These are phyloP conservation scores for Peniophora sp. DNA, from an alignment of 1,284 basidiomycete species.

Conservation along the genomic window DNA sequence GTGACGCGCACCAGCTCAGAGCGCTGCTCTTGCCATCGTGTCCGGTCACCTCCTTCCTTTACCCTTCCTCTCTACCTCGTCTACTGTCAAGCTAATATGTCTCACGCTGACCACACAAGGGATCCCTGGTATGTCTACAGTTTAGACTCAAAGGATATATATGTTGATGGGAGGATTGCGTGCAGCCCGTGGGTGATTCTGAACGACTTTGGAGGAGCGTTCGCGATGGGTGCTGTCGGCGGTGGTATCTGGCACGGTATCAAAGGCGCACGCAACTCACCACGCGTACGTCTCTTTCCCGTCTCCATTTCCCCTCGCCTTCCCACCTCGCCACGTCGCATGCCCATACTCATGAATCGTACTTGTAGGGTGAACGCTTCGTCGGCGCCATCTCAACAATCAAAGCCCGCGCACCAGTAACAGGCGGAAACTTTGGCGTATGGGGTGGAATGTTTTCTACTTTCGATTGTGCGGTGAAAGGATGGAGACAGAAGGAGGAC, in stretches of 20 bases:
- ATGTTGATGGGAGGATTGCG: not conserved
- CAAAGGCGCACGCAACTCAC: constrained; percentile 96
- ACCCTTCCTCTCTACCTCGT: constrained; percentile 11
- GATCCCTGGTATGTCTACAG: constrained; percentile 79
- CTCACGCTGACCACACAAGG: constrained; percentile 87
- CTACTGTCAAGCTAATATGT: too few relatives aligned
- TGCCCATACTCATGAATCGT: constrained; percentile 1
- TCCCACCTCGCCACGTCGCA: not conserved
- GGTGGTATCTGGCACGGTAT: constrained; percentile 99
- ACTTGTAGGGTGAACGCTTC: constrained; percentile 79
- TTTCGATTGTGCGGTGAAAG: constrained; percentile 97
- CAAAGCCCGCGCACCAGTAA: constrained; percentile 97
- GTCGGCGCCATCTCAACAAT: constrained; percentile 93
- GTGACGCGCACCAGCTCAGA: too few relatives aligned
- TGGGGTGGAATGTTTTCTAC: constrained; percentile 98
- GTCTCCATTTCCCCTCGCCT: not conserved
- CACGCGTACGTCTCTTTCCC: constrained; percentile 54
- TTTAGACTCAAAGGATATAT: not conserved
- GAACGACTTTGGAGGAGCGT: constrained; percentile 97
- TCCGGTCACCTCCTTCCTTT: constrained; percentile 12
- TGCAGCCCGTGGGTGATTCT: constrained; percentile 97
- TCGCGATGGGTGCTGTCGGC: constrained; percentile 92
- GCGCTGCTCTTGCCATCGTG: not conserved
- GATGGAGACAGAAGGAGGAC: constrained; percentile 97
- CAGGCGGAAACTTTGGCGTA: constrained; percentile 96